Conservation (phyloP, 768 basidiomycete genomes). For the Hydnum rufescens region DNA sequence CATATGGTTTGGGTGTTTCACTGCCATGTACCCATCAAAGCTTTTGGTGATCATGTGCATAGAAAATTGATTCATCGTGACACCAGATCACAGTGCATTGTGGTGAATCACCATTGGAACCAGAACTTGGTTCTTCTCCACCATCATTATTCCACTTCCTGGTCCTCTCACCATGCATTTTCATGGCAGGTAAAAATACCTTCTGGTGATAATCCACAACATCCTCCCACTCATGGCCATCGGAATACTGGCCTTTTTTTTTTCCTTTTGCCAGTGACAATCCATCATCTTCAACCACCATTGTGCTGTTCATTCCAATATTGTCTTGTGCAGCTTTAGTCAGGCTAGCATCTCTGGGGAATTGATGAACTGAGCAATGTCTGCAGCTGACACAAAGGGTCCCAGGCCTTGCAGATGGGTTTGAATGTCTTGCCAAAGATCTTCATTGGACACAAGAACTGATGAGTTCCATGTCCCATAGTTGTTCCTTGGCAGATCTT, state of each 20-base stretch:
- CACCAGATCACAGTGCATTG: conserved; percentile 9
- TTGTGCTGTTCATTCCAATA: conserved; percentile 16
- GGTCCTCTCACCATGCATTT: not conserved
- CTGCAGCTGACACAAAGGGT: conserved; percentile 16
- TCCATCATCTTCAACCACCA: conserved; percentile 20
- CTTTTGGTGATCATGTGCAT: conserved; percentile 20
- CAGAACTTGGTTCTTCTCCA: not conserved
- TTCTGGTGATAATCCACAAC: conserved; percentile 10
- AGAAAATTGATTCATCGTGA: conserved; percentile 25
- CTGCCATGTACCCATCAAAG: no score
- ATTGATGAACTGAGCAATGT: conserved; percentile 19
- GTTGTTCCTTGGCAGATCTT: no score
- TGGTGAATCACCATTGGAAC: no score
- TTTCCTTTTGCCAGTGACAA: conserved; percentile 16
- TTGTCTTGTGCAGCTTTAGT: conserved; percentile 6
- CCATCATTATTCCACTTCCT: not conserved
- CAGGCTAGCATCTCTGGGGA: conserved; percentile 4
- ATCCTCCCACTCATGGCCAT: conserved; percentile 20
- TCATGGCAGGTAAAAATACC: conserved; percentile 13
- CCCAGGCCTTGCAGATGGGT: conserved; percentile 15
- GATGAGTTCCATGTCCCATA: no score
- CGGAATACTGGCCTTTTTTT: conserved; percentile 16
- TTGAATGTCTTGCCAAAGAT: no score
- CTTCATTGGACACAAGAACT: no score
- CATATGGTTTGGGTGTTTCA: no score